Base-by-base conservation (phyloP, 75 land plant species). In the Pinus albicaulis region DNA sequence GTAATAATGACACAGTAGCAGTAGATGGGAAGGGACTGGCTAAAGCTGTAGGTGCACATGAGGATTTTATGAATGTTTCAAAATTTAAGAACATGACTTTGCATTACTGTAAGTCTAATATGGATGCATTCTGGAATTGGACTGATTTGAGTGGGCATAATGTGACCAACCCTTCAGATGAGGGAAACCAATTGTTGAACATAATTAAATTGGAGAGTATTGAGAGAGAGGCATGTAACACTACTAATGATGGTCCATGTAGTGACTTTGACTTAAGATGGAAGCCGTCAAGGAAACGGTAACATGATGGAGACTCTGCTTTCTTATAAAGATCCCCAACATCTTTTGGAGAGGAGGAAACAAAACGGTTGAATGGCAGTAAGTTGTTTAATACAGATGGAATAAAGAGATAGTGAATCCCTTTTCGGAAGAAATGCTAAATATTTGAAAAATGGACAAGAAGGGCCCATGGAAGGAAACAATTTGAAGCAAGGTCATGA, bases 261-360 rank as follows among this genome's bases (percentile, higher is more conserved):
- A n/a, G n/a, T n/a, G n/a, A n/a, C n/a, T n/a, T n/a, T n/a, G n/a
- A n/a, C n/a, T n/a, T n/a, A n/a, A 81, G 48, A 44, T 90, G 92
- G 92, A 85, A 74, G 19, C 28, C 80, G 13, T 80, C 83, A 22
- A 86, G 72, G 71, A 91, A 91, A 80, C 76, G 92, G 55, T 74
- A 44, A 22, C 76, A 80, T 0, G 66, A 79, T n/a, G n/a, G n/a
- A n/a, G n/a, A n/a, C n/a, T n/a, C n/a, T n/a, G n/a, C n/a, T n/a
- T n/a, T n/a, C n/a, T 56, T 76, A 38, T 19, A 19, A 44, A 23
- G 6, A n/a, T n/a, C n/a, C n/a, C 13, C 73, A 23, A 41, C 73
- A 6, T 5, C 53, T 52, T 15, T 38, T 19, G 44, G 34, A 38
- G 5, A 48, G 23, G 13, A 14, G 34, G 60, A 59, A 59, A 28